Conservation (phyloP, 805 yeast species). For the Nakazawaea ernobii region DNA sequence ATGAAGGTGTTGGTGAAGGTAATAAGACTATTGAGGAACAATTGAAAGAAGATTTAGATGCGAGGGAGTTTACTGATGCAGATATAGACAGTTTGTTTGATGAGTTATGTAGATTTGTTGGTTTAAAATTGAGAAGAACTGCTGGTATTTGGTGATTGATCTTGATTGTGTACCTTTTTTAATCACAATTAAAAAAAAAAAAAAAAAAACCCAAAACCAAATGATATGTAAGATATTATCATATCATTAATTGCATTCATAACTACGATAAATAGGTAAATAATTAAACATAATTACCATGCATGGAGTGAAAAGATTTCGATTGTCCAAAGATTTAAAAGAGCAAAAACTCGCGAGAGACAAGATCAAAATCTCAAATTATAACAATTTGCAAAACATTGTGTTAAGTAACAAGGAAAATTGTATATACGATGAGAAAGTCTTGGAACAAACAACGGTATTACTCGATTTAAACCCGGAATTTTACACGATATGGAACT, state of each 20-base stretch:
- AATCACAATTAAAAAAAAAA: too few species aligned
- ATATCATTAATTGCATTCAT: too few species aligned
- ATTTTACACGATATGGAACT: constrained; percentile 86
- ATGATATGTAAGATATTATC: not conserved
- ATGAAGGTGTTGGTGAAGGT: constrained; percentile 35
- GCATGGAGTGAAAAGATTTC: constrained; percentile 71
- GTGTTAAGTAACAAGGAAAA: constrained; percentile 33
- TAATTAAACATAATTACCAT: not conserved
- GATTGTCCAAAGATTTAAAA: constrained; percentile 49
- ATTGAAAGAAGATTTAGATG: constrained; percentile 6
- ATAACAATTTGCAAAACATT: constrained; percentile 37
- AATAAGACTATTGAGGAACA: constrained; percentile 24
- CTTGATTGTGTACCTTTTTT: not conserved
- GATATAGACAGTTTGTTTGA: constrained; percentile 51
- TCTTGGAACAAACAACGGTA: constrained; percentile 49
- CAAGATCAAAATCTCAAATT: constrained; percentile 50
- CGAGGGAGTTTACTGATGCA: constrained; percentile 33
- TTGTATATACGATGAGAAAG: constrained; percentile 25
- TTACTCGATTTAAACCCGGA: constrained; percentile 74
- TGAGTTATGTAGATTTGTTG: constrained; percentile 64
- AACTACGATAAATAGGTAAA: too few species aligned
- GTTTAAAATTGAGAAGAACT: constrained; percentile 51
- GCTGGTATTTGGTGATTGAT: constrained; percentile 7
- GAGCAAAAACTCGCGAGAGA: constrained; percentile 51
- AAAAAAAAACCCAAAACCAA: not conserved